phyloP scores from a whole-genome alignment of 2,329 filamentous ascomycete genomes.

The Chalaropsis thielavioides region DNA sequence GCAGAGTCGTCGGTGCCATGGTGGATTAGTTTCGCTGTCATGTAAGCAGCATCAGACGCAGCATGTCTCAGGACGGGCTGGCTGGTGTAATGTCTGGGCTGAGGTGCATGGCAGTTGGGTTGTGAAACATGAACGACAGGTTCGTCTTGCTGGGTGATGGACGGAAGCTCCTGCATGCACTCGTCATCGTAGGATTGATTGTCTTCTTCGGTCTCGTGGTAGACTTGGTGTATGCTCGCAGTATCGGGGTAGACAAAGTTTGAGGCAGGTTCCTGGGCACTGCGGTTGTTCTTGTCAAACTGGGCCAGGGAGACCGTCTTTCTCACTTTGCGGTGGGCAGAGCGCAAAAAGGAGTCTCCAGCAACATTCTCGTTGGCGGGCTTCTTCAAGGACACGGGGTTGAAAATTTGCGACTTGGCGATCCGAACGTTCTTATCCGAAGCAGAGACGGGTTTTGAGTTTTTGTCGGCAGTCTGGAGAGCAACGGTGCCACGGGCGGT shows the following conservation, averaged over 20 bases:
- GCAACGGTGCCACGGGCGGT: slow-evolving; percentile 28
- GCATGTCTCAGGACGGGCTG: slow-evolving; percentile 35
- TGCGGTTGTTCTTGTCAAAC: slow-evolving; percentile 17
- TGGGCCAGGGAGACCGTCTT: slow-evolving; percentile 6
- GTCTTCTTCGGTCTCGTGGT: background rate
- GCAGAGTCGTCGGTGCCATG: slow-evolving; percentile 19
- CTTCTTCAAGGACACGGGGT: slow-evolving; percentile 12
- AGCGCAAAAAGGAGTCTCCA: background rate
- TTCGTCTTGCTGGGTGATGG: slow-evolving; percentile 18
- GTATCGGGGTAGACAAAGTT: background rate
- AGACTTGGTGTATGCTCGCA: background rate
- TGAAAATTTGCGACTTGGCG: slow-evolving; percentile 17
- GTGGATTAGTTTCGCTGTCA: slow-evolving; percentile 18
- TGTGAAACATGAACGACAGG: background rate
- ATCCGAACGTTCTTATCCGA: slow-evolving; percentile 25
- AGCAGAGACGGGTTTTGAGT: slow-evolving; percentile 24
- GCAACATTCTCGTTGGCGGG: slow-evolving; percentile 7
- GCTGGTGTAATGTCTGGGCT: slow-evolving; percentile 38
- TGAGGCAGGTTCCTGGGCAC: slow-evolving; percentile 8
- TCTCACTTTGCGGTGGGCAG: slow-evolving; percentile 2
- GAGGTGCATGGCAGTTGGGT: slow-evolving; percentile 20
- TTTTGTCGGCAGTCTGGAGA: slow-evolving; percentile 24
- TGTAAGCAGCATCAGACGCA: slow-evolving; percentile 23
- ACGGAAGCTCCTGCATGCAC: slow-evolving; percentile 5
- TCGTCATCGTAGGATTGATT: slow-evolving; percentile 13